Percentiles rank a stretch among this genome's conserved stretches.
Conservation (phyloP, 106 monocot genomes). For the Acanthochlamys bracteata region DNA sequence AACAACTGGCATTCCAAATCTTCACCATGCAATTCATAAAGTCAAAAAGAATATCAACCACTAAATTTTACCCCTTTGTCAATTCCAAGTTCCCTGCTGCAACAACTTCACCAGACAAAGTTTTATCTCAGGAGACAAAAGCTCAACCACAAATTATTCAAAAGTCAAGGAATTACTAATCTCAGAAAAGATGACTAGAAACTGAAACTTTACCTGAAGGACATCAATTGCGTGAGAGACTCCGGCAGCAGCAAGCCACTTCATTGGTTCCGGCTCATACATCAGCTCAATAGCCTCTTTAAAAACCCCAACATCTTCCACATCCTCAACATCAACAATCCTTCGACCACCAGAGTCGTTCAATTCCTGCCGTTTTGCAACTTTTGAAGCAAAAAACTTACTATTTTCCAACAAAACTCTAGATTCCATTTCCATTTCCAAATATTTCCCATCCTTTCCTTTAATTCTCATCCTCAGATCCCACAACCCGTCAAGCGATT, state of each 20-base stretch:
- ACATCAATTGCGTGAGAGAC: conserved; percentile 57
- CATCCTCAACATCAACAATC: conserved; percentile 57
- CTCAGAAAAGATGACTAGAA: neutral
- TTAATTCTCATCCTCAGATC: conserved; percentile 63
- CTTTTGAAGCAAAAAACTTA: conserved; percentile 34
- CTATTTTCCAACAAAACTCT: conserved; percentile 51
- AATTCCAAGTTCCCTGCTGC: too few relatives aligned
- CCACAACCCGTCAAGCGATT: neutral
- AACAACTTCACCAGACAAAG: too few relatives aligned
- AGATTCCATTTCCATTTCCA: conserved; percentile 59
- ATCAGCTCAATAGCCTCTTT: conserved; percentile 83
- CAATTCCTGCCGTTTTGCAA: conserved; percentile 16
- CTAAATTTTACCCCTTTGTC: too few relatives aligned
- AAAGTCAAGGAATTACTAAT: too few relatives aligned
- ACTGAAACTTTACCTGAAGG: conserved; percentile 56
- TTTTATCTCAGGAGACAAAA: too few relatives aligned
- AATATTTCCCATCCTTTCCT: conserved; percentile 43
- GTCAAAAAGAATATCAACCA: too few relatives aligned
- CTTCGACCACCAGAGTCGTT: conserved; percentile 21
- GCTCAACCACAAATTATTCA: too few relatives aligned
- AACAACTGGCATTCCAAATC: too few relatives aligned
- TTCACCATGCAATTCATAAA: too few relatives aligned
- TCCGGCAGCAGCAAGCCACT: conserved; percentile 45
- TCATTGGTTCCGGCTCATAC: conserved; percentile 37
- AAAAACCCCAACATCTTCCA: conserved; percentile 53